Conservation (phyloP, 225 moss, liverwort and hornwort genomes). For the Polytrichum commune region DNA sequence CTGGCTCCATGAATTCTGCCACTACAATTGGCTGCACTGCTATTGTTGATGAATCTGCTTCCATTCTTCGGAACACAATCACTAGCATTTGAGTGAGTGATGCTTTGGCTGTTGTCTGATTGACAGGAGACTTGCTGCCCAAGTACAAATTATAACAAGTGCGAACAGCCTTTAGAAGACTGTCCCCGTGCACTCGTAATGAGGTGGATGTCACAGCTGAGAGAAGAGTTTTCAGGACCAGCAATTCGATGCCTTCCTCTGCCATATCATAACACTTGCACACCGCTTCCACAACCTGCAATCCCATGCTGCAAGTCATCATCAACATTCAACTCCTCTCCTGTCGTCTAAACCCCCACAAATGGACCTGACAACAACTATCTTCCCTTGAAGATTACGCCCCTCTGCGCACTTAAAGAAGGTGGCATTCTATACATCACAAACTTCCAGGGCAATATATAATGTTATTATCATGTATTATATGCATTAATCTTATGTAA, state of each 20-base stretch:
- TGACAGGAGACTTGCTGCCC: constrained; percentile 93
- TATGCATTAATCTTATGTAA: no score
- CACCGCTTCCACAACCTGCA: constrained; percentile 53
- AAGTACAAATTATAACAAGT: constrained; percentile 97
- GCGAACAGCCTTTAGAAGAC: constrained; percentile 92
- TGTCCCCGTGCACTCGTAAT: constrained; percentile 93
- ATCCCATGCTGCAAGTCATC: constrained; percentile 3
- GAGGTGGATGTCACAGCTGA: constrained; percentile 98
- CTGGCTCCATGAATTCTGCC: constrained; percentile 99
- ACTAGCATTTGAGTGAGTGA: constrained; percentile 99
- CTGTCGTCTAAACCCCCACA: constrained; percentile 12
- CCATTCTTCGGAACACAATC: constrained; percentile 98
- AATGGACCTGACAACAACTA: background rate
- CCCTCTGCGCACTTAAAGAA: no score
- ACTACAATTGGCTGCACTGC: constrained; percentile 94
- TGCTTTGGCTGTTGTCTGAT: constrained; percentile 99
- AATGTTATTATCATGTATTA: no score
- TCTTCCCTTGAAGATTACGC: no score
- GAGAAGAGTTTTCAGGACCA: constrained; percentile 91
- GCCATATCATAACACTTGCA: constrained; percentile 86
- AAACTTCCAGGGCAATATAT: no score
- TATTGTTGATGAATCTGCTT: constrained; percentile 97
- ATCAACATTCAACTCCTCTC: background rate
- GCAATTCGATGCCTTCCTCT: constrained; percentile 89
- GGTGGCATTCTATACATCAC: no score